Conservation (phyloP, 495 filamentous ascomycete genomes). For the Melanomma pulvis-pyrius region DNA sequence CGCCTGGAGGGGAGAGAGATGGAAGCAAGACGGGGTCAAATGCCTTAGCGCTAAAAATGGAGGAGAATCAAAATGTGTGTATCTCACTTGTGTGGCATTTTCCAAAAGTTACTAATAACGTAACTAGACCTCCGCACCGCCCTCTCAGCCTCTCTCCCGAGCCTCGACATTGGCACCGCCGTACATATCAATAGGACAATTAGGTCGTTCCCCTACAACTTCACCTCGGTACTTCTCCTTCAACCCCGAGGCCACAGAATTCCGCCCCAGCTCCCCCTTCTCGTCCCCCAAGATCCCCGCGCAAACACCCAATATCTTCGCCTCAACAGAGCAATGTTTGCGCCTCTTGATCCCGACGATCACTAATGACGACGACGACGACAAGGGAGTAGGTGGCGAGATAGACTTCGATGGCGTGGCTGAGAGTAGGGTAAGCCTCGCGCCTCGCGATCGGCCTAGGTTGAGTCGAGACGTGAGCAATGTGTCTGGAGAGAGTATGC, state of each 20-base stretch:
- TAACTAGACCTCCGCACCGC: not conserved
- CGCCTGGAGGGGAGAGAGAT: not conserved
- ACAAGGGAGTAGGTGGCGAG: not conserved
- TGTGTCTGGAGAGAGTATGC: not conserved
- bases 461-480: constrained; percentile 1
- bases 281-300: not conserved
- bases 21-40: constrained; percentile 10
- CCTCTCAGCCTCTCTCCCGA: constrained; percentile 14
- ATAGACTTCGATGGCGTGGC: not conserved
- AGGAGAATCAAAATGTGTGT: not conserved
- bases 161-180: constrained; percentile 8
- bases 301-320: constrained; percentile 15
- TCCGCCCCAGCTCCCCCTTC: constrained; percentile 16
- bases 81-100: not conserved
- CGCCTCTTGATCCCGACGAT: constrained; percentile 14
- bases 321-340: constrained; percentile 16
- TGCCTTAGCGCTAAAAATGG: constrained; percentile 11
- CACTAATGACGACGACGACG: not conserved
- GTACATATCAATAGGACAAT: not conserved
- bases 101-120: not conserved
- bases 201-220: constrained; percentile 9
- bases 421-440: not conserved
- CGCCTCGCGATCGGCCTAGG: not conserved
- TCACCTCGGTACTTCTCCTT: constrained; percentile 27
- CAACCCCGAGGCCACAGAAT: constrained; percentile 36